Evolutionary conservation across 139 green algal genomes (phyloP), one percentile per base, ranked within the genome.

Genomic region (Dunaliella primolecta): DNA sequence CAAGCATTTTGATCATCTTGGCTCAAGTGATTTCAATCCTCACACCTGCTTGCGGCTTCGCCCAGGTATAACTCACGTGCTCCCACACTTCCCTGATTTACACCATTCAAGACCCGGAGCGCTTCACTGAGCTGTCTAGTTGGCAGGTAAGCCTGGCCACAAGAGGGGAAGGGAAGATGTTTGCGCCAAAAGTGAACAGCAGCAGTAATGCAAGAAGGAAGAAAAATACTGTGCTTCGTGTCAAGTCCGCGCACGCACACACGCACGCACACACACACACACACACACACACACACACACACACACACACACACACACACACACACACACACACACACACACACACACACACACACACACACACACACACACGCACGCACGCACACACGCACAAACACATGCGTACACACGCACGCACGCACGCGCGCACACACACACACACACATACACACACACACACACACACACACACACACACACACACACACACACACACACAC

Each of bases 21-120:
- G n/a, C n/a, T n/a, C n/a, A n/a, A n/a, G n/a, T n/a, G n/a, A n/a
- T n/a, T n/a, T n/a, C n/a, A n/a, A n/a, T n/a, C n/a, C n/a, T n/a
- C n/a, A 32, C 72, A 78, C 30, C 72, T 36, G 72, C 72, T 36
- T 7, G 30, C 29, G 21, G 30, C 72, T 11, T 32, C 29, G 24
- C 29, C 72, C 3, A 78, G 30, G 72, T 20, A 36, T 3, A 32
- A 78, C 3, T 15, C 72, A 15, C 72, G 7, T 33, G 29, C 29
- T 20, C 72, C 72, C 11, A 20, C 11, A 36, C 72, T 15, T n/a
- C 70, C 81, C 1, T 38, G 81, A 34, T 80, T 80, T 1, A 29
- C 70, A 30, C 81, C 81, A 36, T 96, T 93, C 36, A 98, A 83
- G n/a, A 98, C 92, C 2, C 94, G 88, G 75, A 89, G 86, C 0